Conservation (phyloP, 768 basidiomycete genomes). For the Rhizopogon roseolus region DNA sequence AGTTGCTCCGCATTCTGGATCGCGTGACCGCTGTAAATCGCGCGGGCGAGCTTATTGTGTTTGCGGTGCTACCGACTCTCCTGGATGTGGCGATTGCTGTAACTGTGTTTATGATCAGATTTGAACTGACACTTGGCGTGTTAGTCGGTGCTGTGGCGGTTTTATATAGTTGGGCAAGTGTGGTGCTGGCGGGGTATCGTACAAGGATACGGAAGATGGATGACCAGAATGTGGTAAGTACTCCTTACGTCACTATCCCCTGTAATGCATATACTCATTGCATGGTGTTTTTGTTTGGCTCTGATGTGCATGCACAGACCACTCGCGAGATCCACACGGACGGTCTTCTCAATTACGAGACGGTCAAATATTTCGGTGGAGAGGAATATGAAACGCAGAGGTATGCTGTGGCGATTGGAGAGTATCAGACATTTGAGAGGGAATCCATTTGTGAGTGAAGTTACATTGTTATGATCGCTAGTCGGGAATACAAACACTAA, state of each 20-base stretch:
- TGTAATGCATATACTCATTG: not conserved
- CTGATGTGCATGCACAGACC: conserved; percentile 31
- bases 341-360: conserved; percentile 75
- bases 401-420: conserved; percentile 62
- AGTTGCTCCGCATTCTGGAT: conserved; percentile 51
- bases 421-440: conserved; percentile 72
- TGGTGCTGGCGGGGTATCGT: conserved; percentile 64
- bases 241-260: not conserved
- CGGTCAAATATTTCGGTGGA: conserved; percentile 86
- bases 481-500: not conserved
- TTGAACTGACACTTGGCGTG: conserved; percentile 57
- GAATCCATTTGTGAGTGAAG: conserved; percentile 59
- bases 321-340: conserved; percentile 60
- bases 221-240: conserved; percentile 68
- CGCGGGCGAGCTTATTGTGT: conserved; percentile 75
- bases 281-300: no score
- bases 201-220: conserved; percentile 75
- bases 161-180: conserved; percentile 54
- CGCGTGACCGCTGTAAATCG: conserved; percentile 85
- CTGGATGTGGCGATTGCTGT: conserved; percentile 72
- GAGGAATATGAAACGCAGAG: conserved; percentile 74
- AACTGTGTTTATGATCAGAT: conserved; percentile 47
- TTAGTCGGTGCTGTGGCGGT: conserved; percentile 70
- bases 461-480: not conserved
- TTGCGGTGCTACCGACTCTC: conserved; percentile 78